A percentile compares a stretch with the other conserved stretches of the same genome.
phyloP scores from a whole-genome alignment of 345 rosid species.

The Litchi chinensis region DNA sequence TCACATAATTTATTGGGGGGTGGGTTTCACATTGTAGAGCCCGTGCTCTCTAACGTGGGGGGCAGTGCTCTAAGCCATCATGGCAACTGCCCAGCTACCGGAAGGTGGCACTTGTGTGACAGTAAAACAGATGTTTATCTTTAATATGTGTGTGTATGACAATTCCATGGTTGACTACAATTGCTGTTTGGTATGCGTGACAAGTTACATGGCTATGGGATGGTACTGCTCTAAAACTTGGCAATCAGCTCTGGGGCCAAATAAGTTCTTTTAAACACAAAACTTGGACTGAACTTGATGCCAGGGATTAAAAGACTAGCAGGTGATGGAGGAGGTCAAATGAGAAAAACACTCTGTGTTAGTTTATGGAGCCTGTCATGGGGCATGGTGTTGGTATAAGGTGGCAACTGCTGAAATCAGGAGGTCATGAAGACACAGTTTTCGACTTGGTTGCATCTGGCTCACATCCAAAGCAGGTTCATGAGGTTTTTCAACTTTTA shows the following conservation, averaged over 20 bases:
- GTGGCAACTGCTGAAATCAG: slow-evolving; percentile 23
- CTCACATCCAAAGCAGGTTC: slow-evolving; percentile 17
- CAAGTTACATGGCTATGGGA: background rate
- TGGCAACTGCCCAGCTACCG: no score
- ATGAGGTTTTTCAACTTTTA: slow-evolving; percentile 28
- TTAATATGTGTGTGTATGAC: background rate
- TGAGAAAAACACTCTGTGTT: slow-evolving; percentile 25
- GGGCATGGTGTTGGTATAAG: slow-evolving; percentile 48
- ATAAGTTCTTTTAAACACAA: background rate
- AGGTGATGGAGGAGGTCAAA: background rate
- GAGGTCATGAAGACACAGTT: slow-evolving; percentile 19
- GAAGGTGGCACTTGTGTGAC: background rate
- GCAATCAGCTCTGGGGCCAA: background rate
- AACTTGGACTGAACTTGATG: background rate
- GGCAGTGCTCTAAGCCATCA: no score
- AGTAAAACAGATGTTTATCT: background rate
- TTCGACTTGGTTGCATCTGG: no score
- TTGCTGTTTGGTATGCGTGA: background rate
- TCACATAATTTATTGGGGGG: no score
- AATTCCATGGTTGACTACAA: background rate
- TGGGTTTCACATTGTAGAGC: no score
- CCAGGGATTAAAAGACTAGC: background rate
- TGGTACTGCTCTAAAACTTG: background rate
- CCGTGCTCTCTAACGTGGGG: no score
- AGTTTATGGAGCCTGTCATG: slow-evolving; percentile 33